Conservation (phyloP, 768 basidiomycete genomes). For the Leucosporidium yakuticum region DNA sequence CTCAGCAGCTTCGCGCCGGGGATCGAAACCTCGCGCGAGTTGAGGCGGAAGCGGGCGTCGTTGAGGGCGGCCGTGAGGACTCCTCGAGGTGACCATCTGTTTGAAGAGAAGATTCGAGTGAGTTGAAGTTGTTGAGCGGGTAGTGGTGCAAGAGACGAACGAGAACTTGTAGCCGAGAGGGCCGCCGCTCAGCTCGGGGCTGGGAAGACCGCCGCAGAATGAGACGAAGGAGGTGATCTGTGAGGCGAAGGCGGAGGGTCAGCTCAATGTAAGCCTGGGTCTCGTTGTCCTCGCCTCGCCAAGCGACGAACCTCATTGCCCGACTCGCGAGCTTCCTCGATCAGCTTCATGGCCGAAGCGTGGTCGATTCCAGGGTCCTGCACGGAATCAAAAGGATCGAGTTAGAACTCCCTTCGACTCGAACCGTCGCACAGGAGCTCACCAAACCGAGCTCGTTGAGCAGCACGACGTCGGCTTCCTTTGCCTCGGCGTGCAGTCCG, state of each 20-base stretch:
- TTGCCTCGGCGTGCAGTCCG: conserved; percentile 58
- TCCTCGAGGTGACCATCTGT: conserved; percentile 77
- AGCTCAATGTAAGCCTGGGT: too few relatives aligned
- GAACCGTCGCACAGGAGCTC: too few relatives aligned
- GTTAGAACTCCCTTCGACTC: conserved; percentile 38
- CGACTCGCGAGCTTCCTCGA: conserved; percentile 52
- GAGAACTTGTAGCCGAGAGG: conserved; percentile 34
- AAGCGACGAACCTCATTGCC: conserved; percentile 45
- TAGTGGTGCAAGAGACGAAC: not conserved
- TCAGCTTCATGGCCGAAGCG: conserved; percentile 69
- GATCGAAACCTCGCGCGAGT: conserved; percentile 53
- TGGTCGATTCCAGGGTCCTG: conserved; percentile 87
- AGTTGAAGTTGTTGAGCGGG: not conserved
- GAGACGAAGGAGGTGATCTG: conserved; percentile 67
- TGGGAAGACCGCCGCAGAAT: conserved; percentile 88
- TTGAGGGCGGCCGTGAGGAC: conserved; percentile 76
- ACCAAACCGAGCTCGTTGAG: conserved; percentile 69
- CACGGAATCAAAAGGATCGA: conserved; percentile 43
- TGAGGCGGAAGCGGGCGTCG: conserved; percentile 59
- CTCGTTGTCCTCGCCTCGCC: too few relatives aligned
- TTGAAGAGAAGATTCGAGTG: conserved; percentile 48
- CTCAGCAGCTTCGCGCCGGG: conserved; percentile 54
- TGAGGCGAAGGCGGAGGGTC: not conserved
- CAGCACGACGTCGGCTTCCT: conserved; percentile 59
- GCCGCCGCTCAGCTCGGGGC: conserved; percentile 54